Base-by-base conservation (phyloP, 2,329 filamentous ascomycete species). In the Monosporascus sp. region DNA sequence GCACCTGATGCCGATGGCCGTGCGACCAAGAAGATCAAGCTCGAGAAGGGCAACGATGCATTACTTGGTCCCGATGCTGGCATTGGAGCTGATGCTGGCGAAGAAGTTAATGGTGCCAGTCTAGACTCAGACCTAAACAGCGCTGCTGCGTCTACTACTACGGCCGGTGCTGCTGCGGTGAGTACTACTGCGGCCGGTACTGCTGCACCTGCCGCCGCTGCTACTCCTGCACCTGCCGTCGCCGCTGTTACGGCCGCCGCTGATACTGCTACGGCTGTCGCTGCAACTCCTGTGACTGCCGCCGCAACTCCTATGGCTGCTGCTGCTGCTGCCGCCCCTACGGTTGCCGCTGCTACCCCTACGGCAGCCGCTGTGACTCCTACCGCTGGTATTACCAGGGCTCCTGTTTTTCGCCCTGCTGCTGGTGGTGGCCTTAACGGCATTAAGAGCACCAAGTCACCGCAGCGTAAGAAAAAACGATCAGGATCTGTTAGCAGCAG, bases 401-500 rank as follows among this genome's bases (percentile, higher is more conserved):
- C 14, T 18, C 20, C n/a, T 17, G 22, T n/a, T 6, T 4, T 20
- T 18, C 39, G 11, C 18, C 11, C 42, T 7, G 5, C 24, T n/a
- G n/a, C 42, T 27, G 3, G 20, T 14, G 24, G 20, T 17, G 11
- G 42, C 3, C 22, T 24, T 9, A 46, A 46, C 5, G 42, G 42
- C 22, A 46, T 27, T 17, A 46, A 46, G 42, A 51, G 27, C 20
- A 38, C 51, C 44, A 61, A 51, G 50, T 56, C 59, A 5, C 55
- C 59, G 14, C 50, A 54, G 41, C 52, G 57, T 42, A 65, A 58
- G 55, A 63, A 63, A 49, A 59, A 48, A 17, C 59, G 65, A 11
- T 60, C 61, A 7, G 61, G 59, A 31, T 68, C 66, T 14, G 54
- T 66, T 27, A 68, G 65, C 54, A 69, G 65, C 56, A 59, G 56